Evolutionary conservation across 106 monocot genomes (phyloP).

Genomic region (Amphibolis antarctica): DNA sequence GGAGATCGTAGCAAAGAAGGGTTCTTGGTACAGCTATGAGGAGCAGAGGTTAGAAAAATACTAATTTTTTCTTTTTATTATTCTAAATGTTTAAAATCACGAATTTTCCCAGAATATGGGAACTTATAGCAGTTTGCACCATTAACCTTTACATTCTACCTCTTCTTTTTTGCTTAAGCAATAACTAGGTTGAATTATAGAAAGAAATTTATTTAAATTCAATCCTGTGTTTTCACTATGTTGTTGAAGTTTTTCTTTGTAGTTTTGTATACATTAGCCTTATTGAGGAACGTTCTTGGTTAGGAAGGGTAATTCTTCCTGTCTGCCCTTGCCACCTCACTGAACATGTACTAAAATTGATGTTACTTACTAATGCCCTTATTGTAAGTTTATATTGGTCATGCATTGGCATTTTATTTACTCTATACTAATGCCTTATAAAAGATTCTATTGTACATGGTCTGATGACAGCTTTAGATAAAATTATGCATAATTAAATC

Average conservation of each 20-base stretch:
- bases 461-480: not conserved
- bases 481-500: not conserved
- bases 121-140: too few relatives aligned
- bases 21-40: conserved; percentile 32
- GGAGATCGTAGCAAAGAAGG: conserved; percentile 32
- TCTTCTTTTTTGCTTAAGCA: not conserved
- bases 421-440: not conserved
- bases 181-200: not conserved
- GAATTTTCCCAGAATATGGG: too few relatives aligned
- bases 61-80: not conserved
- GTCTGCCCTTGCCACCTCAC: too few relatives aligned
- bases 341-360: too few relatives aligned
- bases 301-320: too few relatives aligned
- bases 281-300: too few relatives aligned
- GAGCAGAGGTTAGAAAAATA: conserved; percentile 51
- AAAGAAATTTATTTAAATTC: not conserved
- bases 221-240: not conserved
- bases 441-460: too few relatives aligned
- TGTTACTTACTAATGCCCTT: too few relatives aligned
- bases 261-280: too few relatives aligned
- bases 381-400: too few relatives aligned
- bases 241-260: not conserved
- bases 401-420: not conserved
- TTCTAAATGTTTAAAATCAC: too few relatives aligned
- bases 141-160: not conserved